phyloP scores from a whole-genome alignment of 2,329 filamentous ascomycete genomes.

The Dothistroma pini region DNA sequence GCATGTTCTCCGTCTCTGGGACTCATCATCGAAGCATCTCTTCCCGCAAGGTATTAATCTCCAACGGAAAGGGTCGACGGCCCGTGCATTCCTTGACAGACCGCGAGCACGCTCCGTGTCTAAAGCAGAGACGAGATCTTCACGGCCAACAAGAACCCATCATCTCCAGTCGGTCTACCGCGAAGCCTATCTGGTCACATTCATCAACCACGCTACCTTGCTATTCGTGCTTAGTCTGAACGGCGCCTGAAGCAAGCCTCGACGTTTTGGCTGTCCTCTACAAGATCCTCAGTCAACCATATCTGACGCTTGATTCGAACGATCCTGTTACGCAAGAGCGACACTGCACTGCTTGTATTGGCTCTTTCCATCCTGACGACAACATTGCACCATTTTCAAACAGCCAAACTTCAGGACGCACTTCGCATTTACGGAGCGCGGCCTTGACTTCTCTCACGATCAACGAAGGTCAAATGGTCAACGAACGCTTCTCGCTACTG shows the following conservation, averaged over 20 bases:
- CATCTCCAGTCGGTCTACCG: not conserved
- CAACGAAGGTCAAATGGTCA: slow-evolving; percentile 32
- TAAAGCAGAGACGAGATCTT: slow-evolving; percentile 1
- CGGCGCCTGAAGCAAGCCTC: not conserved
- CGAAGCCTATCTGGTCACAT: not conserved
- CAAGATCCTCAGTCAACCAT: not conserved
- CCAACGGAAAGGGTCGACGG: slow-evolving; percentile 10
- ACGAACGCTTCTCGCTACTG: slow-evolving; percentile 45
- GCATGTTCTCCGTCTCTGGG: not conserved
- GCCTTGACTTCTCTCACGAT: not conserved
- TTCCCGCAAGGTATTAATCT: slow-evolving; percentile 16
- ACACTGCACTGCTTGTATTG: not conserved
- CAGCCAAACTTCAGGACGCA: not conserved
- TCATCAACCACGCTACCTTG: not conserved
- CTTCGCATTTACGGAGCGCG: not conserved
- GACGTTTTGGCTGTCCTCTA: not conserved
- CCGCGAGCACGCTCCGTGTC: slow-evolving; percentile 12
- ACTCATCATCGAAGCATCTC: slow-evolving; percentile 5
- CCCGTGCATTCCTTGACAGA: slow-evolving; percentile 15
- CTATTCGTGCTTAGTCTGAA: not conserved
- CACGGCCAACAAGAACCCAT: not conserved
- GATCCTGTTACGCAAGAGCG: not conserved
- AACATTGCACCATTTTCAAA: not conserved
- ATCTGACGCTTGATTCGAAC: not conserved
- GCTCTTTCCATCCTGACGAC: not conserved